A percentile compares a stretch with the other conserved stretches of the same genome.
Evolutionary conservation across 2,329 filamentous ascomycete species (phyloP).

Genomic region (Gremmenia infestans): DNA sequence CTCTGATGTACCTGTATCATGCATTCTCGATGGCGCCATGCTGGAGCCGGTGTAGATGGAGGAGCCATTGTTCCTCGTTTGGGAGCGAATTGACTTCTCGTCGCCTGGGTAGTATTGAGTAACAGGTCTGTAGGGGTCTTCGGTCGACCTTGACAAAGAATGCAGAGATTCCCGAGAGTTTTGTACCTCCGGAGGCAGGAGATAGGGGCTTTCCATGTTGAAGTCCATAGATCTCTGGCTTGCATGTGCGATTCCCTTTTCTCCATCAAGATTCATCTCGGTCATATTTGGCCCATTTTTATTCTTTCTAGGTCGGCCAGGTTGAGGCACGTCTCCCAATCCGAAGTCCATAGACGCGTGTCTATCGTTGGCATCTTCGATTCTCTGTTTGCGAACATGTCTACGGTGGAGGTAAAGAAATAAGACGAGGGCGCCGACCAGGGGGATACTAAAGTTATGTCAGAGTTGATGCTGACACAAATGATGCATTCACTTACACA

Average conservation of each 20-base stretch:
- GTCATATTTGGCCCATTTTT: background rate
- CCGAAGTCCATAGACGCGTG: conserved; percentile 94
- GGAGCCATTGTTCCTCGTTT: conserved; percentile 37
- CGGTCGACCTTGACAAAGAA: conserved; percentile 72
- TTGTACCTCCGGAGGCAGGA: conserved; percentile 80
- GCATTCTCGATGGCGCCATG: conserved; percentile 26
- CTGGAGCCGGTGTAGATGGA: conserved; percentile 43
- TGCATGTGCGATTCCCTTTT: conserved; percentile 25
- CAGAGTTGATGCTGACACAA: conserved; percentile 3
- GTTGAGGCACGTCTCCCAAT: conserved; percentile 49
- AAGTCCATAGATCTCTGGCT: conserved; percentile 57
- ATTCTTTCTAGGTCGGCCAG: conserved; percentile 17
- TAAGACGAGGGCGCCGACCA: conserved; percentile 60
- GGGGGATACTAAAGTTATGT: conserved; percentile 59
- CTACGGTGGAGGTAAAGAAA: conserved; percentile 76
- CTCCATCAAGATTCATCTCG: conserved; percentile 1
- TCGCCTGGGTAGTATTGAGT: conserved; percentile 53
- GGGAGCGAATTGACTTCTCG: conserved; percentile 50
- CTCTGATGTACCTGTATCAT: conserved; percentile 20
- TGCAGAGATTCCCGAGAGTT: conserved; percentile 81
- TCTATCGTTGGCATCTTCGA: conserved; percentile 80
- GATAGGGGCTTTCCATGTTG: conserved; percentile 80
- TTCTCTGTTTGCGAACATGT: conserved; percentile 63
- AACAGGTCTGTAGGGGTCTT: conserved; percentile 78
- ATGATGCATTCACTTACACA: conserved; percentile 50